These are phyloP conservation scores for Hypoxylon sp. DNA, from an alignment of 2,329 filamentous ascomycete species.

Conservation along the genomic window DNA sequence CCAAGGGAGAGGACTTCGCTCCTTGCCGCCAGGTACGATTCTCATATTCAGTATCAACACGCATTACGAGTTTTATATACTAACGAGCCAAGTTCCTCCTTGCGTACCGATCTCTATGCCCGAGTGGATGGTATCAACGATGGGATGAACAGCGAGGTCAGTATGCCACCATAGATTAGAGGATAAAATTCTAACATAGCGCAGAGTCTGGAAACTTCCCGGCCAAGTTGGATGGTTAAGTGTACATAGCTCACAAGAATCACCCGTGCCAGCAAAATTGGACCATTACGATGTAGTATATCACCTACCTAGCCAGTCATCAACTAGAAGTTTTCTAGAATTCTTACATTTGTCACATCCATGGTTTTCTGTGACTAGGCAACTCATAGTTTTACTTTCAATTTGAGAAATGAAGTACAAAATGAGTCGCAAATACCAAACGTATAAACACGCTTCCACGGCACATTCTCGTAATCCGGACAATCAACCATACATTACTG, in stretches of 20 bases:
- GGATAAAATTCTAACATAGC: constrained; percentile 44
- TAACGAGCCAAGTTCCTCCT: constrained; percentile 80
- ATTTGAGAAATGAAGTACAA: neutral
- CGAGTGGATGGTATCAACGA: constrained; percentile 89
- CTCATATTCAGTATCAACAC: neutral
- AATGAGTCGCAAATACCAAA: constrained; percentile 4
- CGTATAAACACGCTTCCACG: neutral
- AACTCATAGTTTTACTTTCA: neutral
- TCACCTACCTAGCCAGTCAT: constrained; percentile 42
- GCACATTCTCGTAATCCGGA: neutral
- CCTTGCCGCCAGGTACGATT: constrained; percentile 89
- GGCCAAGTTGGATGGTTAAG: constrained; percentile 70
- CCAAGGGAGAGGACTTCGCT: constrained; percentile 98
- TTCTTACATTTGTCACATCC: constrained; percentile 9
- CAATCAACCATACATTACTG: neutral
- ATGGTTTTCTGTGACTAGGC: constrained; percentile 18
- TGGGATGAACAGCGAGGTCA: constrained; percentile 98
- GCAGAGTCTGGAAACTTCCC: constrained; percentile 77
- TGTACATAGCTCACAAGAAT: constrained; percentile 21
- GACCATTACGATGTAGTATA: constrained; percentile 46
- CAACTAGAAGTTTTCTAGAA: constrained; percentile 42
- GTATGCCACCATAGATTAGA: constrained; percentile 52
- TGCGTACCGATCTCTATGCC: constrained; percentile 97
- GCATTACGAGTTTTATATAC: constrained; percentile 45
- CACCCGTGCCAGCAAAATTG: constrained; percentile 29